These are phyloP conservation scores for Croton setiger DNA, from an alignment of 441 rosid genomes.

Conservation along the genomic window DNA sequence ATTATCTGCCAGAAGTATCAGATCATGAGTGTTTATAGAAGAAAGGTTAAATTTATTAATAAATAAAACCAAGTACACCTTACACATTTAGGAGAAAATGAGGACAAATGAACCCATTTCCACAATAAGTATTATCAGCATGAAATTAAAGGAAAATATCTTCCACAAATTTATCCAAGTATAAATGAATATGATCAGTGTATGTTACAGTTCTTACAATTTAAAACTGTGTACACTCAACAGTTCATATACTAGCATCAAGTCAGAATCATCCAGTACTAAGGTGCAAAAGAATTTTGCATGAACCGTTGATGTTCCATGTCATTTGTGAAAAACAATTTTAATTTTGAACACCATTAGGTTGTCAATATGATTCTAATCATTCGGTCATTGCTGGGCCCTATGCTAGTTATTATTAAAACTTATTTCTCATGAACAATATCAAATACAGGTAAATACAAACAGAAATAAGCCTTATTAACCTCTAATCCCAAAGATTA, in stretches of 20 bases:
- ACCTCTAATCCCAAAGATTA: not conserved
- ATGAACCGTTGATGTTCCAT: not conserved
- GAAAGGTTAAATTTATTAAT: not conserved
- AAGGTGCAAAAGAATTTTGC: not conserved
- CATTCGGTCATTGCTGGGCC: not conserved
- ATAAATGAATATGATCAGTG: not conserved
- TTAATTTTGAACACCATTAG: not conserved
- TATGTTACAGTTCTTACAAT: not conserved
- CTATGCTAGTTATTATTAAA: not conserved
- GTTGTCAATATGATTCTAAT: not conserved
- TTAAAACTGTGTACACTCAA: not conserved
- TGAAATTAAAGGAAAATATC: not conserved
- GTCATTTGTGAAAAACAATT: not conserved
- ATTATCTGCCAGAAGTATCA: constrained; percentile 44
- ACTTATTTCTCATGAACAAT: not conserved
- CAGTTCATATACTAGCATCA: not conserved
- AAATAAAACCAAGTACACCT: not conserved
- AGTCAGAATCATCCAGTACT: not conserved
- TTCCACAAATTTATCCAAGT: not conserved
- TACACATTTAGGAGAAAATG: not conserved
- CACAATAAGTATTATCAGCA: not conserved
- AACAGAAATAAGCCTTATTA: not conserved
- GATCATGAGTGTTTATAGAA: constrained; percentile 13
- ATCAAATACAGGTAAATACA: not conserved
- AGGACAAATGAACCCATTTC: not conserved